Percentiles rank a stretch among this genome's conserved stretches.
Conservation (phyloP, 2,329 filamentous ascomycete species). For the Colletotrichum eleusines region DNA sequence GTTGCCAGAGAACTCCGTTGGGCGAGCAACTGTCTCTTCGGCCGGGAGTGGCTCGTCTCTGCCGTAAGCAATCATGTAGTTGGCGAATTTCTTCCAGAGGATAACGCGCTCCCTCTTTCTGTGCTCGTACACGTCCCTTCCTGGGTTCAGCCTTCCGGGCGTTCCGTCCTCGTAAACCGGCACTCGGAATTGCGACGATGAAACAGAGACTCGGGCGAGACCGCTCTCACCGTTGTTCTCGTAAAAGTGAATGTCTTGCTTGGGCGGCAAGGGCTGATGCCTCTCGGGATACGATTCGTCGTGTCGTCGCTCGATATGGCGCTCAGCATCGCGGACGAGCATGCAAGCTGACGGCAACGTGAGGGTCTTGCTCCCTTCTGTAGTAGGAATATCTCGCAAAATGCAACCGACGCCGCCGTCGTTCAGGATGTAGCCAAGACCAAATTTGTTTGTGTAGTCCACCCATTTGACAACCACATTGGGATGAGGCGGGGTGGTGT, state of each 20-base stretch:
- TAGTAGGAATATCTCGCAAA: slow-evolving; percentile 66
- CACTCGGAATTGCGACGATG: slow-evolving; percentile 71
- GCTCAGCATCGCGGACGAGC: slow-evolving; percentile 77
- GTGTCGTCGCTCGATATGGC: slow-evolving; percentile 73
- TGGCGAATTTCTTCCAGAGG: slow-evolving; percentile 80
- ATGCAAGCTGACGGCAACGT: slow-evolving; percentile 77
- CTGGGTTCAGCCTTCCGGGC: slow-evolving; percentile 70
- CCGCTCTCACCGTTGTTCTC: slow-evolving; percentile 77
- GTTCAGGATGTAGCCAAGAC: slow-evolving; percentile 85
- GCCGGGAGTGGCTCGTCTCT: slow-evolving; percentile 72
- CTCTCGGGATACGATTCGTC: slow-evolving; percentile 68
- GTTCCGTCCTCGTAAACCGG: slow-evolving; percentile 68
- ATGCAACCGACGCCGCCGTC: slow-evolving; percentile 84
- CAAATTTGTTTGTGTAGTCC: slow-evolving; percentile 89
- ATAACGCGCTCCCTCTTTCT: slow-evolving; percentile 75
- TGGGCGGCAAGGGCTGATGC: slow-evolving; percentile 74
- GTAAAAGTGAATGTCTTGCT: slow-evolving; percentile 77
- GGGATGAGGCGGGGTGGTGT: slow-evolving; percentile 67
- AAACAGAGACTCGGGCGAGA: slow-evolving; percentile 72
- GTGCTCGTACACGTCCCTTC: slow-evolving; percentile 74
- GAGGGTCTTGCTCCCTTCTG: slow-evolving; percentile 62
- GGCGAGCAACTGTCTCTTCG: slow-evolving; percentile 60
- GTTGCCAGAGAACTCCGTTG: slow-evolving; percentile 44
- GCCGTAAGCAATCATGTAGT: slow-evolving; percentile 80
- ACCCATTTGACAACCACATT: slow-evolving; percentile 84